A percentile compares a stretch with the other conserved stretches of the same genome.
Conservation (phyloP, 352 stramenopile species). For the Globisporangium canariense region DNA sequence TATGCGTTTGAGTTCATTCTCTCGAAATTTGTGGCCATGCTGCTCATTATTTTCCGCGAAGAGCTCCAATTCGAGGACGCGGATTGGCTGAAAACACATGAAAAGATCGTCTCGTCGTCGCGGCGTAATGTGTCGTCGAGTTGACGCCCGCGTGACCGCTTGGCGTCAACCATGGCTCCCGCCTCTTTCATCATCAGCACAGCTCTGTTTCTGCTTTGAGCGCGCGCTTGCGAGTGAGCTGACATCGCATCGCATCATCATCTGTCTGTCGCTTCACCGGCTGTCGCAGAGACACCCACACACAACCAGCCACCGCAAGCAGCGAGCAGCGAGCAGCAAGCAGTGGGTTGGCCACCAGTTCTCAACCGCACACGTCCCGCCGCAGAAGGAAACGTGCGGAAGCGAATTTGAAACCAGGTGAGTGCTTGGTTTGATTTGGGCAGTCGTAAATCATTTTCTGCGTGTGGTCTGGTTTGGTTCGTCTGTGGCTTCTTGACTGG, state of each 20-base stretch:
- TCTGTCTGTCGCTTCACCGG: background rate
- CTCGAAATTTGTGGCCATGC: too few species aligned
- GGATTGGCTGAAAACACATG: background rate
- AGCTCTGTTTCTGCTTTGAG: background rate
- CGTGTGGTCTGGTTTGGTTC: background rate
- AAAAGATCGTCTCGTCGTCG: background rate
- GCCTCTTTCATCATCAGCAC: background rate
- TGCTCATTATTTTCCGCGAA: too few species aligned
- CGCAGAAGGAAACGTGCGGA: background rate
- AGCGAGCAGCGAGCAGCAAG: background rate
- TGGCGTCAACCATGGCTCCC: too few species aligned
- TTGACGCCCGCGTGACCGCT: background rate
- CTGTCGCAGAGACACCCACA: background rate
- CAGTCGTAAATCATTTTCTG: slow-evolving; percentile 3
- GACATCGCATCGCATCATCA: background rate
- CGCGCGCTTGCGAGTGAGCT: background rate
- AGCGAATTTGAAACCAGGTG: slow-evolving; percentile 8
- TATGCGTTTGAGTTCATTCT: too few species aligned
- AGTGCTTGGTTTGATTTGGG: background rate
- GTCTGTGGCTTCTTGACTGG: background rate
- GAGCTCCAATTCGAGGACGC: background rate
- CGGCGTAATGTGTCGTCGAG: background rate
- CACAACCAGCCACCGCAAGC: background rate
- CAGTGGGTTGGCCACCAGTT: background rate
- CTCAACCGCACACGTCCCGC: background rate